Base-by-base conservation (phyloP, 129 eudicot species). In the Escallonia herrerae region DNA sequence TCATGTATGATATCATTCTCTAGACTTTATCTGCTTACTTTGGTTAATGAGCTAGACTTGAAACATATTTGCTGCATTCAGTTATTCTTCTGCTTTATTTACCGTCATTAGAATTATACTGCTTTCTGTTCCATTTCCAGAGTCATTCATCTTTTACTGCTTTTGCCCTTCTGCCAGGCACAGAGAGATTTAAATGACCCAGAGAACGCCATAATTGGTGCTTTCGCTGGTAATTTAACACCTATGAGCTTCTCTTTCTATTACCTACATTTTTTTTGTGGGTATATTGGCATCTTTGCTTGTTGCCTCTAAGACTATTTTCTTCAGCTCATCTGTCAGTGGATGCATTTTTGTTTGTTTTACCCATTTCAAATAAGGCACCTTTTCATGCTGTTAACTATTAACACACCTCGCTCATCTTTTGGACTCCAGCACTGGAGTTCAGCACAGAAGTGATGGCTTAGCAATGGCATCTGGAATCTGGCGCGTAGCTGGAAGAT, bases 131-230 rank as follows among this genome's bases (percentile, higher is more conserved):
- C 39, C 60, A 41, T 54, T 43, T 52, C 41, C 39, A 5, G 15
- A 11, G 38, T 42, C 48, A 40, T 56, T 41, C n/a, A 40, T 5
- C 14, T 67, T 44, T 72, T 67, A 79, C 69, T 14, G 40, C 6
- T 56, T 48, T 62, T 54, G 54, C 63, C 66, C 49, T 58, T 54
- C 45, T 69, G 49, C 52, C 81, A 94, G 97, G 97, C 99, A 45
- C 80, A 74, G 67, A 89, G 99, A 76, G 99, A 94, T 44, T 85
- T 94, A 63, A 80, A 84, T 72, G 97, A 86, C 77, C 95, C 93
- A 11, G 97, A 94, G 66, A 94, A 94, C 76, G 99, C 99, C 60
- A 72, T 89, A 15, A 84, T 94, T 62, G 99, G 99, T 67, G 97
- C 99, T 69, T 94, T 94, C 79, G 94, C 99, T 56, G 99, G 99